phyloP scores from a whole-genome alignment of 2,329 filamentous ascomycete species.

The Trichoderma sp. region DNA sequence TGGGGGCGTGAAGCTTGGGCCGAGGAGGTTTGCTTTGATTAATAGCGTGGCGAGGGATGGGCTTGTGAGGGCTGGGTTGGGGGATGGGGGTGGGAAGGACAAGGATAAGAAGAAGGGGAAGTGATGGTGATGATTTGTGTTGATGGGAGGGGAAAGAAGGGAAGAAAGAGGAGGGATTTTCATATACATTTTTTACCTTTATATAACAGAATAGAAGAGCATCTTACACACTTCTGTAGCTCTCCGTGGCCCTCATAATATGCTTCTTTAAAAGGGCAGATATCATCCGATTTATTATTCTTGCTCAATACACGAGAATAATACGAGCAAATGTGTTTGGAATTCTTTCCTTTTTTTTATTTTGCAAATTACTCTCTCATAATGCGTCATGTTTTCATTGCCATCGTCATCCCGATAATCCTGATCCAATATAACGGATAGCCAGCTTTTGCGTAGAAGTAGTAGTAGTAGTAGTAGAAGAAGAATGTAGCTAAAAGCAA shows the following conservation, averaged over 20 bases:
- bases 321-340: neutral
- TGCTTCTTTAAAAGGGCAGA: neutral
- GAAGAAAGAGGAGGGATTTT: neutral
- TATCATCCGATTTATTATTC: neutral
- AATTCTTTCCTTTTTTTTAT: neutral
- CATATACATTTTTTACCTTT: neutral
- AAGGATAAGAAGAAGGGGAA: neutral
- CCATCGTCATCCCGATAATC: constrained; percentile 34
- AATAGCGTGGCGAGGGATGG: constrained; percentile 83
- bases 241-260: neutral
- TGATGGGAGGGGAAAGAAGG: neutral
- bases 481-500: neutral
- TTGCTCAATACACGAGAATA: neutral
- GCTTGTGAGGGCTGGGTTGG: constrained; percentile 71
- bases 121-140: neutral
- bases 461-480: neutral
- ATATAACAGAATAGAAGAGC: neutral
- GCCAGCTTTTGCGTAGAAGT: neutral
- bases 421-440: constrained; percentile 23
- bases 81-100: constrained; percentile 23
- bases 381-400: constrained; percentile 34
- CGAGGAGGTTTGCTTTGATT: constrained; percentile 86
- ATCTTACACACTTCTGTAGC: neutral
- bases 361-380: constrained; percentile 30
- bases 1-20: constrained; percentile 84